Conservation (phyloP, 176 grass and related monocot genomes). For the Carex myosuroides region DNA sequence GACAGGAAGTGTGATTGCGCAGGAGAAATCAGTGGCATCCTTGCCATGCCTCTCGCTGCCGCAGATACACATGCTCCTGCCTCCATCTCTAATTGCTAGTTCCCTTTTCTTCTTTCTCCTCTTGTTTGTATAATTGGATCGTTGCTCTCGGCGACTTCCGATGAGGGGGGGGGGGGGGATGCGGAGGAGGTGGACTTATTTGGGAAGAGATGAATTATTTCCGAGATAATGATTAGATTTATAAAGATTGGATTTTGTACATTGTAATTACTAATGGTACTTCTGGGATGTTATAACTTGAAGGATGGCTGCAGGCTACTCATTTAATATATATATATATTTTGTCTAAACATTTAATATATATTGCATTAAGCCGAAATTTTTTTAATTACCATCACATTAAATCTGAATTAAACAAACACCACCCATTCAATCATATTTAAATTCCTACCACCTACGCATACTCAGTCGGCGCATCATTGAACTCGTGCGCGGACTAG, state of each 20-base stretch:
- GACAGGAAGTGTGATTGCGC: not conserved
- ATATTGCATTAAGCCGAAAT: too few relatives aligned
- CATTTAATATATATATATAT: too few relatives aligned
- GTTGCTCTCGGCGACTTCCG: not conserved
- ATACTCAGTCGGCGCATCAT: too few relatives aligned
- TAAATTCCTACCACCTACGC: too few relatives aligned
- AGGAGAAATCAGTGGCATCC: not conserved
- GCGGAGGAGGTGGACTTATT: not conserved
- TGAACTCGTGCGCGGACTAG: too few relatives aligned
- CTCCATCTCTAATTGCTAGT: not conserved
- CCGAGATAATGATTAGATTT: not conserved
- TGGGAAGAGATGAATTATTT: not conserved
- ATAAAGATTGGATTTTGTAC: not conserved
- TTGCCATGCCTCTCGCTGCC: not conserved
- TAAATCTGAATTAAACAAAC: too few relatives aligned
- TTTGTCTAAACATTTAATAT: not conserved
- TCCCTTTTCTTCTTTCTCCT: not conserved
- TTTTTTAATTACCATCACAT: too few relatives aligned
- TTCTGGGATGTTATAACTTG: not conserved
- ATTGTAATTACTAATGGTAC: not conserved
- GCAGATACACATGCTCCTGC: not conserved
- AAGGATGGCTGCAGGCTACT: not conserved
- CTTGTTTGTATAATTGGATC: not conserved
- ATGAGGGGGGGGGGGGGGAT: not conserved
- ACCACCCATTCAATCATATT: too few relatives aligned